Percentiles rank a stretch among this genome's conserved stretches.
phyloP scores from a whole-genome alignment of 441 rosid genomes.

The Adansonia madagascariensis region DNA sequence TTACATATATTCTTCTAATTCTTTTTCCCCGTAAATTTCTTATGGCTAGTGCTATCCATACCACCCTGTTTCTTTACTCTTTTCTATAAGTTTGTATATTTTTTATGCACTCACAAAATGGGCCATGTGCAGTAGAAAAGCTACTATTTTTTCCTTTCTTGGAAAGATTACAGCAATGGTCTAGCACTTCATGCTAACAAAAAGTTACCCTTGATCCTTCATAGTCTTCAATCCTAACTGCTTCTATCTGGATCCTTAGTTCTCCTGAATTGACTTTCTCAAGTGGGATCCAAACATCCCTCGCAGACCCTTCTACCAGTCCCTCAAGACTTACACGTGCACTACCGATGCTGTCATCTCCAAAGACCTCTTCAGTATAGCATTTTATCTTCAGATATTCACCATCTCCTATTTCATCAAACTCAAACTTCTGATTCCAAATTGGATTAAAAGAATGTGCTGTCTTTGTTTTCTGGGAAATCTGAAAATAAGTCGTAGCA shows the following conservation, averaged over 20 bases:
- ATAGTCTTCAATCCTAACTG: conserved; percentile 49
- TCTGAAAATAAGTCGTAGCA: conserved; percentile 45
- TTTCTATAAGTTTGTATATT: background rate
- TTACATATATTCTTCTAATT: background rate
- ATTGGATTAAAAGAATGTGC: conserved; percentile 48
- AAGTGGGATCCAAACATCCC: conserved; percentile 88
- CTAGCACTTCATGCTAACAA: conserved; percentile 23
- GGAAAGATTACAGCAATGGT: background rate
- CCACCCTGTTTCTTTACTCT: background rate
- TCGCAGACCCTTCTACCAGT: conserved; percentile 61
- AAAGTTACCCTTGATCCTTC: conserved; percentile 68
- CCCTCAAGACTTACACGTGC: conserved; percentile 92
- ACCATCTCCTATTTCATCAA: conserved; percentile 82
- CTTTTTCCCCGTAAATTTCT: background rate
- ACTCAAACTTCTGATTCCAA: conserved; percentile 84
- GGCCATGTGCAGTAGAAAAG: background rate
- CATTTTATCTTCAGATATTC: conserved; percentile 83
- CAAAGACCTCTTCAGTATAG: conserved; percentile 74
- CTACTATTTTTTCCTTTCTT: background rate
- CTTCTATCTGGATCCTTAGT: conserved; percentile 80
- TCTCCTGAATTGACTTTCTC: conserved; percentile 93
- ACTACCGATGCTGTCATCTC: conserved; percentile 78
- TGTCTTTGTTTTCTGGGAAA: conserved; percentile 64
- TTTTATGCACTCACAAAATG: background rate
- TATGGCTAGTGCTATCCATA: background rate